phyloP scores from a whole-genome alignment of 495 filamentous ascomycete species.

The Astrocystis sublimbata region DNA sequence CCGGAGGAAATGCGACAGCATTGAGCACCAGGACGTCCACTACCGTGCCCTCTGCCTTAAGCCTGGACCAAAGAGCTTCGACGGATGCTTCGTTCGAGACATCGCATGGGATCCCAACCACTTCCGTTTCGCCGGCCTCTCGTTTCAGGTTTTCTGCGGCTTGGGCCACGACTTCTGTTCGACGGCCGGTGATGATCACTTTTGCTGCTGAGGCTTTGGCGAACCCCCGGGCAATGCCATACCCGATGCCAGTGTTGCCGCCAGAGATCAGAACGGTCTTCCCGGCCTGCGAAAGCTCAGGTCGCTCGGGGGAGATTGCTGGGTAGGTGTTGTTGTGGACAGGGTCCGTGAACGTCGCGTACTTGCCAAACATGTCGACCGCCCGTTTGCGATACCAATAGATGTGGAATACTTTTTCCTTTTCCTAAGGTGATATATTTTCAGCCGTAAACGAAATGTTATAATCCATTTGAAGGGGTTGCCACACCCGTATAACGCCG shows the following conservation, averaged over 20 bases:
- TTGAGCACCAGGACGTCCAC: constrained; percentile 46
- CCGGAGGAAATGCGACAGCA: constrained; percentile 23
- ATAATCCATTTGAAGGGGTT: background rate
- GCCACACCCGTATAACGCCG: background rate
- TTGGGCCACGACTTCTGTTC: constrained; percentile 7
- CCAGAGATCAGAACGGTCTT: constrained; percentile 53
- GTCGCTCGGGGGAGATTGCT: constrained; percentile 41
- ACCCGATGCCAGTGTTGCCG: constrained; percentile 37
- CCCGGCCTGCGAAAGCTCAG: constrained; percentile 46
- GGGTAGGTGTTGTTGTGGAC: constrained; percentile 39
- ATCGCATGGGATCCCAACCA: constrained; percentile 30
- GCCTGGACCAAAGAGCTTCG: constrained; percentile 35
- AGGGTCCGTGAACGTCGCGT: constrained; percentile 19
- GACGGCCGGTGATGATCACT: constrained; percentile 33
- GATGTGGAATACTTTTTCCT: too few relatives aligned
- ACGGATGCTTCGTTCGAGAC: constrained; percentile 18
- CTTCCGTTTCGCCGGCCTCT: constrained; percentile 3
- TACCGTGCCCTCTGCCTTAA: constrained; percentile 29
- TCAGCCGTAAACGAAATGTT: background rate
- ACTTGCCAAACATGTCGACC: background rate
- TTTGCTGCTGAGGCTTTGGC: constrained; percentile 27
- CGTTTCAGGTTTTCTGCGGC: constrained; percentile 18
- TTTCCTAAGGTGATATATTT: background rate
- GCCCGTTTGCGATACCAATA: background rate
- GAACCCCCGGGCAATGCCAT: constrained; percentile 36